Percentiles rank a stretch among this genome's conserved stretches.
Evolutionary conservation across 345 rosid species (phyloP).

Genomic region (Sapria himalayana): DNA sequence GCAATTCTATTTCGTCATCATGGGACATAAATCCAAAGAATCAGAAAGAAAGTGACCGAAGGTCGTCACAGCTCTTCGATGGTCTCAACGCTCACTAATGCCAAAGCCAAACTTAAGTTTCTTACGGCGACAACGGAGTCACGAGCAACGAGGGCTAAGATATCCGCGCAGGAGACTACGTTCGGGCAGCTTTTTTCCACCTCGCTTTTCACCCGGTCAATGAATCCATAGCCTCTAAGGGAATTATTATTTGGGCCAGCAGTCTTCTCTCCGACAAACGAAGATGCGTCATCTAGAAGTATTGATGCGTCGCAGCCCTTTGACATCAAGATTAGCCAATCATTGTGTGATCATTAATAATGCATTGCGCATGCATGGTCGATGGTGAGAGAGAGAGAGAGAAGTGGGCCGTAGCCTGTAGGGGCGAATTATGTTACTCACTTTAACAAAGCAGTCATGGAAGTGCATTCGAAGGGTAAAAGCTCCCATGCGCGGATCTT

Average conservation of each 20-base stretch:
- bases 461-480: constrained; percentile 86
- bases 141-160: constrained; percentile 16
- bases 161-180: constrained; percentile 22
- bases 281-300: constrained; percentile 17
- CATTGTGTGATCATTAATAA: neutral
- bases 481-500: constrained; percentile 59
- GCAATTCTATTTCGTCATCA: too few species aligned
- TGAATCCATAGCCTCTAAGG: constrained; percentile 15
- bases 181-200: constrained; percentile 16
- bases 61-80: too few species aligned
- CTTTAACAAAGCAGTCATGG: constrained; percentile 97
- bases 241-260: constrained; percentile 16
- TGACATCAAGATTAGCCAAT: neutral
- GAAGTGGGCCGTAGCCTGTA: neutral
- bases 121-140: constrained; percentile 23
- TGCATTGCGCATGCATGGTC: too few species aligned
- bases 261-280: constrained; percentile 18
- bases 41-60: too few species aligned
- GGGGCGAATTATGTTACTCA: constrained; percentile 4
- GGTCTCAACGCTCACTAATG: too few species aligned
- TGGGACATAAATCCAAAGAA: too few species aligned
- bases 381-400: too few species aligned
- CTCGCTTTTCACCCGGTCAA: constrained; percentile 16
- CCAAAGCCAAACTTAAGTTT: too few species aligned
- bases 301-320: constrained; percentile 23